Percentiles rank a stretch among this genome's conserved stretches.
phyloP scores from a whole-genome alignment of 164 flowering plant species.

The Aristolochia californica region DNA sequence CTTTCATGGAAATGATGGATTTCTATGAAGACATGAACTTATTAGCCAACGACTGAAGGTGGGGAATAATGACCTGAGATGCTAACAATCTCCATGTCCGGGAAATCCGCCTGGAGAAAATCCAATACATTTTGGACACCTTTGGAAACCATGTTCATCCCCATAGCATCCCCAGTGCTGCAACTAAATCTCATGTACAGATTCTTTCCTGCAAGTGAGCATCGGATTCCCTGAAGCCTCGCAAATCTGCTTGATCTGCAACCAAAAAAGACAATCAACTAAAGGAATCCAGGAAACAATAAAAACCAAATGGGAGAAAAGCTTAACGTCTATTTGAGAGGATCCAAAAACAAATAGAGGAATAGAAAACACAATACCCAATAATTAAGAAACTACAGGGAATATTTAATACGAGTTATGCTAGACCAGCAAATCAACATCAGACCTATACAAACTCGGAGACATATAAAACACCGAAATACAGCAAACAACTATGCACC shows the following conservation, averaged over 20 bases:
- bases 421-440: no score
- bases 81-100: conserved; percentile 81
- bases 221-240: conserved; percentile 57
- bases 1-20: no score
- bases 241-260: conserved; percentile 83
- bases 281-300: not conserved
- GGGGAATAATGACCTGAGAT: conserved; percentile 45
- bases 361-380: no score
- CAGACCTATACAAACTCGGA: no score
- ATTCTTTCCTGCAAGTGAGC: conserved; percentile 71
- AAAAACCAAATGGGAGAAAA: no score
- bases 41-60: not conserved
- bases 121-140: conserved; percentile 85
- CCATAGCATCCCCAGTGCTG: conserved; percentile 94
- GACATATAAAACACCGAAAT: no score
- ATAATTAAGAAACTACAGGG: no score
- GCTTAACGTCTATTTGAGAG: no score
- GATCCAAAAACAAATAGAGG: no score
- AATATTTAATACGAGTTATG: no score
- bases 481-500: no score
- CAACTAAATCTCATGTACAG: conserved; percentile 63
- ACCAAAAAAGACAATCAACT: not conserved
- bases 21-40: no score
- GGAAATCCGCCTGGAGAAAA: conserved; percentile 59
- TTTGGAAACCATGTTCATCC: conserved; percentile 95